Evolutionary conservation across 192 early-diverging fungal genomes (phyloP), one percentile per base, ranked within the genome.

Genomic region (Allomyces macrogynus): DNA sequence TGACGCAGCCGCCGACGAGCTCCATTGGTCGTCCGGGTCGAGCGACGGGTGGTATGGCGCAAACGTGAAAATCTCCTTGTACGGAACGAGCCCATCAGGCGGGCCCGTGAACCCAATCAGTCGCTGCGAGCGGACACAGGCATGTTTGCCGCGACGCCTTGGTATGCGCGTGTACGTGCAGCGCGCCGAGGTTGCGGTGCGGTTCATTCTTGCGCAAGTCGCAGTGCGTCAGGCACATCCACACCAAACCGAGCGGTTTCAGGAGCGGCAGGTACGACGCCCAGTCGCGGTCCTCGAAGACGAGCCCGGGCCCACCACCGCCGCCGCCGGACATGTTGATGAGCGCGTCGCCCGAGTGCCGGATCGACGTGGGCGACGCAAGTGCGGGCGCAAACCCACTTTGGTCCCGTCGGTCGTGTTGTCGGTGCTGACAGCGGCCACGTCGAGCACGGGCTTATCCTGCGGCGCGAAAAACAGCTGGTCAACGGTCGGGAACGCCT

Each of bases 241-340:
- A 57, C 12, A 83, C 86, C 23, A 99, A 75, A 14, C 92, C 96
- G 25, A 99, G 67, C 4, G 96, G 92, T 24, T 92, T 93, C 23
- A 99, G 72, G 0, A 61, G 85, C 77, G 84, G 77, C 62, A 98
- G 67, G 68, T 88, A 84, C 49, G 70, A 70, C 23, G 83, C 75
- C 96, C 96, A 99, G 64, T 95, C 92, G 65, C 74, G 75, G 66
- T 93, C 93, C 68, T 99, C 92, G 68, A 95, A 91, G 24, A 81
- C 71, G 1, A 90, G 63, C 10, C 83, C 86, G 67, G 32, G 32
- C 7, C 32, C 32, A 7, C 32, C 32, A 40, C 32, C 32, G 7
- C 32, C 32, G 7, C 32, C 32, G 32, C 32, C 32, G 7, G 32
- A 40, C 32, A 40, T 40, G 32, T 40, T 40, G 32, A 40, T 40